A percentile compares a stretch with the other conserved stretches of the same genome.
These are phyloP conservation scores for Juglanconis oblonga DNA, from an alignment of 2,329 filamentous ascomycete genomes.

Conservation along the genomic window DNA sequence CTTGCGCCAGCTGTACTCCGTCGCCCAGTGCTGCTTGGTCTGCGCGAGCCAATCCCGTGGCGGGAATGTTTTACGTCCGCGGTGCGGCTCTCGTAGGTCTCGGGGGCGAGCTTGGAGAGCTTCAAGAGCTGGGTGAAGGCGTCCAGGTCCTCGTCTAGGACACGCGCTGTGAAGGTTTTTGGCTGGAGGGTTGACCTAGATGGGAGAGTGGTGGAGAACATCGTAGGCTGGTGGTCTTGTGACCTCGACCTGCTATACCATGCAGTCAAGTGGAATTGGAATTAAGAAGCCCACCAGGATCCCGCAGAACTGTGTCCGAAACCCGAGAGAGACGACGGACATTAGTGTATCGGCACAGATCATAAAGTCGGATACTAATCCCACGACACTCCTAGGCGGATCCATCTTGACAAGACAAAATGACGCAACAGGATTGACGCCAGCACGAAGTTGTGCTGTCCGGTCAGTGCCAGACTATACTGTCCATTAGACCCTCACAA, in stretches of 20 bases:
- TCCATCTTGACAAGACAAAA: not conserved
- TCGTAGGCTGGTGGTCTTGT: not conserved
- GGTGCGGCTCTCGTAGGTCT: slow-evolving; percentile 1
- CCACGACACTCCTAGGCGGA: not conserved
- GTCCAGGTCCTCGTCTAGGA: not conserved
- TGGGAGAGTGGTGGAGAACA: not conserved
- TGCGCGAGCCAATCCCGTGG: not conserved
- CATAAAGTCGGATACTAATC: not conserved
- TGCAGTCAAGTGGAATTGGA: not conserved
- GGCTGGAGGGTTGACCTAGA: not conserved
- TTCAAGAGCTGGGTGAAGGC: not conserved
- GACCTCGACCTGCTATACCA: not conserved
- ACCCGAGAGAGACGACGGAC: too few relatives aligned
- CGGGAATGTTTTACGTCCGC: not conserved
- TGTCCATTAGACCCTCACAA: too few relatives aligned
- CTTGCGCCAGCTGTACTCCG: slow-evolving; percentile 44
- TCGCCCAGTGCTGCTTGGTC: slow-evolving; percentile 33
- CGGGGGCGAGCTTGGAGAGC: not conserved
- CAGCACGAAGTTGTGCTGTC: not conserved
- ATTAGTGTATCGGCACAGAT: not conserved
- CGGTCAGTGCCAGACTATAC: not conserved
- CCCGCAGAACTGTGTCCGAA: too few relatives aligned
- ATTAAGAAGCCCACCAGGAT: not conserved
- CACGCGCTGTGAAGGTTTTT: not conserved
- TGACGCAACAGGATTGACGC: not conserved